Base-by-base conservation (phyloP, 805 yeast genomes). In the Sugiyamaella mastotermitis region DNA sequence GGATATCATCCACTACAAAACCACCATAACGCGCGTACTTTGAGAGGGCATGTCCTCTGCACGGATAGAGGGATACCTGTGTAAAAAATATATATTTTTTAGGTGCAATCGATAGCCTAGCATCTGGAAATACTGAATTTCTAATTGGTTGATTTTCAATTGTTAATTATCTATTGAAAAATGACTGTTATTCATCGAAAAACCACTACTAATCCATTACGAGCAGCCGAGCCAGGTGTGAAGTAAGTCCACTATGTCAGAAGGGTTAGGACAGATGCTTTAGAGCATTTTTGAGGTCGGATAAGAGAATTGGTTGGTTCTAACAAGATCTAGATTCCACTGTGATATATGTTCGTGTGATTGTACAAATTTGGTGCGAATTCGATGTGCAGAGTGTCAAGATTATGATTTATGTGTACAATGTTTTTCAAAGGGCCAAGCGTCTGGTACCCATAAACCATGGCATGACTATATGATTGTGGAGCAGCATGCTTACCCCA, bases 391-490 rank as follows among this genome's bases (percentile, higher is more conserved):
- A 0, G 80, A 78, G 23, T 94, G 98, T 62, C 68, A 77, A 3
- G 97, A 90, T 59, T 92, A 90, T 54, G 98, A 92, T 58, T 66
- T 92, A n/a, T 92, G 99, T 68, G 97, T 94, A 4, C 95, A 95
- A 2, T 92, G 99, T 60, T 92, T 92, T 64, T 80, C 95, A 2
- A 74, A 78, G 40, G 99, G 98, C 10, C 65, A 74, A 11, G 65
- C 74, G 16, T 74, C 92, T 3, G 94, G 86, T 2, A 79, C 76
- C 45, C 99, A 92, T 65, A 80, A 86, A 58, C 97, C 98, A 8
- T 84, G 78, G 72, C 99, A 92, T 58, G 94, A 84, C 55, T 92
- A 92, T 58, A 75, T 78, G 53, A 83, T 92, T 11, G 79, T 90
- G 19, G 98, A 92, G 60, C 96, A 94, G 51, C 90, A 90, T 55